Evolutionary conservation across 768 basidiomycete species (phyloP), one percentile per base, ranked within the genome.

Genomic region (Amanita phalloides): DNA sequence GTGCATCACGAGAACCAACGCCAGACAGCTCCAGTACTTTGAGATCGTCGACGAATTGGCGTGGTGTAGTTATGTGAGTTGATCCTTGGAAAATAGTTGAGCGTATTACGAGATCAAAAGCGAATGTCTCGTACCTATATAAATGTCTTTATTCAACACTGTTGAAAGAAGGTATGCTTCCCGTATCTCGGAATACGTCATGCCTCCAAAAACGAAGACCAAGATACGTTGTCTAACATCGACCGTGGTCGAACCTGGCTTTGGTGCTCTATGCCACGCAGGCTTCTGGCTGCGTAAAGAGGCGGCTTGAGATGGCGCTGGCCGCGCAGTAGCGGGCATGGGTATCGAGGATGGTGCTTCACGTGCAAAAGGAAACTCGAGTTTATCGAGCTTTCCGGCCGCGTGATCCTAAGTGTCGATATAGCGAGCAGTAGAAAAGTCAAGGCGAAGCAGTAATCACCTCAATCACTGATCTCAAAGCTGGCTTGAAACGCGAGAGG

Each of bases 181-280:
- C 54, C 95, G 76, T 66, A 94, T 85, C 67, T 99, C 96, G 0
- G 93, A 95, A 64, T 92, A 93, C 1, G 96, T 94, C 78, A 94
- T 84, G 2, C 96, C 96, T 33, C 96, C 96, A 11, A 90, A 88
- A 21, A 97, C 74, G 66, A 98, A 98, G 14, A 97, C 78, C 33
- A 99, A 74, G 11, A 96, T 60, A 26, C 95, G 77, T 65, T 90
- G 86, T 53, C 81, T 76, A 47, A 77, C 84, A 71, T 68, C 77
- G 20, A 70, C 62, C 2, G 69, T 63, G 23, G 71, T 51, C 3
- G 79, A 64, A 35, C 21, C 35, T 17, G 38, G 43, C 57, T 75
- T 78, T 4, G 80, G 80, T 1, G 86, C 84, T 58, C 84, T 81
- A 63, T 92, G 90, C 93, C 91, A 94, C 45, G 79, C 83, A 6